These are phyloP conservation scores for Penicillium cosmopolitanum DNA, from an alignment of 495 filamentous ascomycete genomes.

Conservation along the genomic window DNA sequence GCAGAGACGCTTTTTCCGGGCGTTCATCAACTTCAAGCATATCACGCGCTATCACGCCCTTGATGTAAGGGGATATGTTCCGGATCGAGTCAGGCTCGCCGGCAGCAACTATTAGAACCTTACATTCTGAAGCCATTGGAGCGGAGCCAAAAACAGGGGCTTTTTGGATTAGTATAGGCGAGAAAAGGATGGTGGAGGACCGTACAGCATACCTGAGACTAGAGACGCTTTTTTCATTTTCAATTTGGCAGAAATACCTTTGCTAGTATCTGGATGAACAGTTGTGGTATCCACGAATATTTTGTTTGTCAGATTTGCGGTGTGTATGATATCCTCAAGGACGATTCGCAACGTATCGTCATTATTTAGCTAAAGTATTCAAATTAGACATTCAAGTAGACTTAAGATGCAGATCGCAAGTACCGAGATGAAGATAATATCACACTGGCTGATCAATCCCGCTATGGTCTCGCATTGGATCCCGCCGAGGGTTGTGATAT, in stretches of 20 bases:
- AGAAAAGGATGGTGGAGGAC: neutral
- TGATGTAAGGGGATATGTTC: slow-evolving; percentile 1
- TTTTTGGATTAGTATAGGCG: neutral
- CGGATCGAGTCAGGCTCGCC: neutral
- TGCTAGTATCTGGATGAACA: slow-evolving; percentile 13
- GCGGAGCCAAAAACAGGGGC: slow-evolving; percentile 19
- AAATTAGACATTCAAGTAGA: neutral
- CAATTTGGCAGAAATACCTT: slow-evolving; percentile 4
- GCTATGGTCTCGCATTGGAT: slow-evolving; percentile 13
- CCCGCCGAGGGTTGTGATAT: slow-evolving; percentile 7
- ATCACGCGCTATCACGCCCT: slow-evolving; percentile 17
- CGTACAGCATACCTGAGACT: slow-evolving; percentile 10
- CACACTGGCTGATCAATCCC: slow-evolving; percentile 7
- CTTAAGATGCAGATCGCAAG: neutral
- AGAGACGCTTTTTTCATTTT: slow-evolving; percentile 3
- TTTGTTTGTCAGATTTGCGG: slow-evolving; percentile 6
- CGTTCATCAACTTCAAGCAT: slow-evolving; percentile 15
- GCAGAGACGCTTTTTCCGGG: slow-evolving; percentile 14
- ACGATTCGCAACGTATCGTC: slow-evolving; percentile 11
- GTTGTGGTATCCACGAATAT: slow-evolving; percentile 18
- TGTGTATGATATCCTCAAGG: slow-evolving; percentile 11
- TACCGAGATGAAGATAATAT: slow-evolving; percentile 20
- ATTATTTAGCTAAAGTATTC: slow-evolving; percentile 9
- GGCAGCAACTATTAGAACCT: slow-evolving; percentile 13
- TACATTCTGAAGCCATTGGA: slow-evolving; percentile 10